Conservation (phyloP, 2,329 filamentous ascomycete species). For the Xylariaceae sp. region DNA sequence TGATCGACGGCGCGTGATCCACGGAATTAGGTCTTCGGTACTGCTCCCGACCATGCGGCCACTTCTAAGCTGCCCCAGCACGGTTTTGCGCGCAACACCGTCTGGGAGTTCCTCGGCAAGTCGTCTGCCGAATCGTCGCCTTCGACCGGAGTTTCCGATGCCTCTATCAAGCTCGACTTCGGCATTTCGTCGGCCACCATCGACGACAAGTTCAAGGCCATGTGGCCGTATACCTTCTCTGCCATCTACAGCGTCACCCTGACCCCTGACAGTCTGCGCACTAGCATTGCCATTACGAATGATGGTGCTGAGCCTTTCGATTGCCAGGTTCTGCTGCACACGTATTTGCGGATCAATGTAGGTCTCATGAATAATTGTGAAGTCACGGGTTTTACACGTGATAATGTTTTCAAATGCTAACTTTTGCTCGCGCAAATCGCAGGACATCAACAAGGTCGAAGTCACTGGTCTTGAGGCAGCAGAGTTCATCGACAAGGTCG, state of each 20-base stretch:
- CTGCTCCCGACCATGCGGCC: slow-evolving; percentile 68
- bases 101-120: slow-evolving; percentile 93
- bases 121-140: slow-evolving; percentile 66
- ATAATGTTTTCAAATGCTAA: slow-evolving; percentile 4
- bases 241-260: slow-evolving; percentile 92
- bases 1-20: slow-evolving; percentile 1
- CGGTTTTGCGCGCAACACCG: slow-evolving; percentile 83
- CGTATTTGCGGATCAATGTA: slow-evolving; percentile 79
- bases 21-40: slow-evolving; percentile 69
- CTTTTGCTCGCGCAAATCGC: not conserved
- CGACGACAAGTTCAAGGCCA: slow-evolving; percentile 58
- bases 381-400: not conserved
- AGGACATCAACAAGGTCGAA: slow-evolving; percentile 73
- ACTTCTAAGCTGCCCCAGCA: slow-evolving; percentile 82
- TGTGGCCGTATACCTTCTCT: slow-evolving; percentile 84
- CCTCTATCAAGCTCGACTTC: slow-evolving; percentile 90
- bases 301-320: slow-evolving; percentile 79
- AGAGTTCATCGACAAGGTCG: slow-evolving; percentile 79
- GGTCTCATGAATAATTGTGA: slow-evolving; percentile 28
- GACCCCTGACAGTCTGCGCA: slow-evolving; percentile 67
- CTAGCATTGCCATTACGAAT: slow-evolving; percentile 82
- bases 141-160: slow-evolving; percentile 47
- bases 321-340: slow-evolving; percentile 87
- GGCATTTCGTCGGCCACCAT: slow-evolving; percentile 74
- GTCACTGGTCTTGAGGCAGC: slow-evolving; percentile 73